phyloP scores from a whole-genome alignment of 2,329 filamentous ascomycete species.

The Fusarium sp. region DNA sequence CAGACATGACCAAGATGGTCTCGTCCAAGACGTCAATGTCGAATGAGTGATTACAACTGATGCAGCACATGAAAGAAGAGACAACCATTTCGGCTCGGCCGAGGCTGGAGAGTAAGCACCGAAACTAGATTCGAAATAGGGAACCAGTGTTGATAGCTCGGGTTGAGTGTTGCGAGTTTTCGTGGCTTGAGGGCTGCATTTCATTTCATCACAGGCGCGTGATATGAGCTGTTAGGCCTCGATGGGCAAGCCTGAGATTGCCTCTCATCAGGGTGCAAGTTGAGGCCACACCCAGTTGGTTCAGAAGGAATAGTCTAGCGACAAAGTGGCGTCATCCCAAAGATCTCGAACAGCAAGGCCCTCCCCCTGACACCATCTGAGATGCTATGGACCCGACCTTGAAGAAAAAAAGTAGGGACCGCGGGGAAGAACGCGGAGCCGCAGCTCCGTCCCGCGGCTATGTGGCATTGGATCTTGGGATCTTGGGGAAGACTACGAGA shows the following conservation, averaged over 20 bases:
- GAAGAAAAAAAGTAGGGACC: neutral
- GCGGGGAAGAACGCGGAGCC: slow-evolving; percentile 17
- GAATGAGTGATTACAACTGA: neutral
- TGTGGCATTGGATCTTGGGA: slow-evolving; percentile 2
- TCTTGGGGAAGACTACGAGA: slow-evolving; percentile 2
- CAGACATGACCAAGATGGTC: neutral
- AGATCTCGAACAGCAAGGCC: slow-evolving; percentile 11
- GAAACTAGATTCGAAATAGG: neutral
- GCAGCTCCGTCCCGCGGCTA: slow-evolving; percentile 8
- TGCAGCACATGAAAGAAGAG: neutral
- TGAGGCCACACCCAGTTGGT: neutral
- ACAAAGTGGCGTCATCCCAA: slow-evolving; percentile 13
- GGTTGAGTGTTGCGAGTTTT: neutral
- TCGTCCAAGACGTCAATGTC: neutral
- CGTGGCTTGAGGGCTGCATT: slow-evolving; percentile 9
- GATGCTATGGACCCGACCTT: neutral
- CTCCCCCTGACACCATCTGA: neutral
- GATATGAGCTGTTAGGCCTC: neutral
- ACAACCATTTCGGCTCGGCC: slow-evolving; percentile 4
- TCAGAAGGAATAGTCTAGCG: neutral
- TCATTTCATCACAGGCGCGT: neutral
- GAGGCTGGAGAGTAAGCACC: neutral
- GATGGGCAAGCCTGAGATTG: slow-evolving; percentile 4
- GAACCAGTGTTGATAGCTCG: neutral
- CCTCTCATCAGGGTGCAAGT: slow-evolving; percentile 1